Evolutionary conservation across 441 rosid genomes (phyloP), one percentile per base, ranked within the genome.

Genomic region (Metrosideros polymorpha): DNA sequence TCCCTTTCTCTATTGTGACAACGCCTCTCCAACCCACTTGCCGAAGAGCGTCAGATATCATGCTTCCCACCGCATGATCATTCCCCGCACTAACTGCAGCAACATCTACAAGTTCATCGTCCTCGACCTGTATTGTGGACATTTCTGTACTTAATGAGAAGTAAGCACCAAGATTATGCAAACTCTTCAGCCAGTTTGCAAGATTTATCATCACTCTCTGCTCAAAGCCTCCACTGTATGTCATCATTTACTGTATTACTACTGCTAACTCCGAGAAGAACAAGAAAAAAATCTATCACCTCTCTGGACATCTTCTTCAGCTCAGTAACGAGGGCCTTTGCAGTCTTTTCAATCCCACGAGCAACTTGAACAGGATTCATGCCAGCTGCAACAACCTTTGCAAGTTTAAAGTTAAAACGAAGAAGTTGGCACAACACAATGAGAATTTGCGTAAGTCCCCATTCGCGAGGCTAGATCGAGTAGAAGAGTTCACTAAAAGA

Each of bases 51-150:
- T 92, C 89, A 6, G 93, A 90, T 57, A 97, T 94, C 96, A 97
- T 93, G 85, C 93, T 93, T 85, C 99, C 99, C 13, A 95, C 94
- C 1, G 85, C 71, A 53, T 92, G 92, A 88, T 97, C 98, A 85
- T 95, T 95, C 57, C 98, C 99, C 1, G 98, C 98, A 86, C 99
- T 94, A 87, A 96, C 95, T 42, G 99, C 95, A 77, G 98, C 99
- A 89, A 96, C 99, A 91, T 94, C 93, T 88, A 90, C 94, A 32
- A 97, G 93, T 89, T 97, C 99, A 86, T 91, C 86, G 90, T 94
- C 96, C 90, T 93, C 92, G 86, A 97, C 95, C 99, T 97, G 92
- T 90, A 92, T 76, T 29, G 89, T 4, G 49, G 63, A 52, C 86
- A 43, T 56, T 63, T 88, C 85, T 56, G 45, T 53, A 61, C 86